A percentile compares a stretch with the other conserved stretches of the same genome.
phyloP scores from a whole-genome alignment of 176 grass and related monocot species.

The Melocanna baccifera region DNA sequence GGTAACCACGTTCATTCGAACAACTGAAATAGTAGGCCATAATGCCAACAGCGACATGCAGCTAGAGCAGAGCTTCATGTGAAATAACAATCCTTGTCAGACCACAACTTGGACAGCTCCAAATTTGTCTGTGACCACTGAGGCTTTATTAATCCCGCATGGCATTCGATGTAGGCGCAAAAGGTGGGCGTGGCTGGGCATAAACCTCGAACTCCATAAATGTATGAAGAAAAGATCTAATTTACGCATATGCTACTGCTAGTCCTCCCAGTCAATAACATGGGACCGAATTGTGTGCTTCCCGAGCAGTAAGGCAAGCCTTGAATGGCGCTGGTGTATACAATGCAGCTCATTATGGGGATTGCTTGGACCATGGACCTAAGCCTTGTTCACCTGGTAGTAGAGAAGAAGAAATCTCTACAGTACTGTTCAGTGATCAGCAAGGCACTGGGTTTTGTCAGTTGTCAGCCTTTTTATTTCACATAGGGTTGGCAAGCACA shows the following conservation, averaged over 20 bases:
- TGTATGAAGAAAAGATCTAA: background rate
- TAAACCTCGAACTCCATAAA: conserved; percentile 10
- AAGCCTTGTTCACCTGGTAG: background rate
- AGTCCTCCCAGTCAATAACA: background rate
- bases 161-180: background rate
- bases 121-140: background rate
- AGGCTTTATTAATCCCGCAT: background rate
- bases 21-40: background rate
- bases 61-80: background rate
- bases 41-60: background rate
- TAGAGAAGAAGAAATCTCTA: conserved; percentile 3
- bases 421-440: conserved; percentile 7
- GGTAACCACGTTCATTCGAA: background rate
- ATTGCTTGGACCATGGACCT: conserved; percentile 15
- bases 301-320: conserved; percentile 19
- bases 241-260: background rate
- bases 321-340: conserved; percentile 2
- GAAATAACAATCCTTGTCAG: background rate
- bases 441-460: background rate
- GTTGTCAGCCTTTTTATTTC: background rate
- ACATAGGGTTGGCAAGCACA: background rate
- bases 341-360: background rate
- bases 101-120: background rate
- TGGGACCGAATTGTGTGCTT: conserved; percentile 27
- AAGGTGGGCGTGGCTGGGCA: background rate